Evolutionary conservation across 2,329 filamentous ascomycete species (phyloP), one percentile per base, ranked within the genome.

Genomic region (Xylaria sp.): DNA sequence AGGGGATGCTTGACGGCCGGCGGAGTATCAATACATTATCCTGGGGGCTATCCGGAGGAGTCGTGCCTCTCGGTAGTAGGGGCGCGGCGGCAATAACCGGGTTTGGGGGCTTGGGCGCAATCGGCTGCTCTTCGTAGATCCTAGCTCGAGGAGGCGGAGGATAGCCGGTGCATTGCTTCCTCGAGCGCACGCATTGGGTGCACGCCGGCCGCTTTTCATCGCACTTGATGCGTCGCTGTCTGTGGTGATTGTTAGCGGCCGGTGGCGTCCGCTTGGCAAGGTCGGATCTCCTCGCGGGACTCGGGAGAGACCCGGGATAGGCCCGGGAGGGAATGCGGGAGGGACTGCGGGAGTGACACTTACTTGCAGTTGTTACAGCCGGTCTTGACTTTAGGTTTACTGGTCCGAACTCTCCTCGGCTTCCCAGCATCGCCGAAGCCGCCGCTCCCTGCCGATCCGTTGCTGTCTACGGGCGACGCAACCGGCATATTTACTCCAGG

Each of bases 311-410:
- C 24, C 32, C 34, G 24, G 24, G 24, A 27, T 2, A 27, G 24
- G 4, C 24, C 32, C 34, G 11, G 34, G 34, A 11, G 34, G 2
- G 47, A 17, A 12, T 19, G 11, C n/a, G 4, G 34, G 8, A 32
- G 48, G 64, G 51, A 67, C 60, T 19, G 53, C 45, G 48, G 50
- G 6, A 36, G 27, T 54, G n/a, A 32, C 63, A 83, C 88, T 77
- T 82, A 90, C 89, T 91, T 91, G 89, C 89, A 91, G 77, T 88
- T 89, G 73, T 83, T 84, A 78, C 89, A 91, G 48, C 89, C 89
- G 0, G 88, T 90, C 80, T 89, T 90, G 71, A 90, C 88, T 76
- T 90, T 90, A 14, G 86, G 85, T 71, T 83, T 85, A 76, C 86
- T 89, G 32, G 81, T 84, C 63, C 86, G 82, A 14, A 80, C 81